Evolutionary conservation across 495 filamentous ascomycete genomes (phyloP).

Genomic region (Clavariopsis aquatica): DNA sequence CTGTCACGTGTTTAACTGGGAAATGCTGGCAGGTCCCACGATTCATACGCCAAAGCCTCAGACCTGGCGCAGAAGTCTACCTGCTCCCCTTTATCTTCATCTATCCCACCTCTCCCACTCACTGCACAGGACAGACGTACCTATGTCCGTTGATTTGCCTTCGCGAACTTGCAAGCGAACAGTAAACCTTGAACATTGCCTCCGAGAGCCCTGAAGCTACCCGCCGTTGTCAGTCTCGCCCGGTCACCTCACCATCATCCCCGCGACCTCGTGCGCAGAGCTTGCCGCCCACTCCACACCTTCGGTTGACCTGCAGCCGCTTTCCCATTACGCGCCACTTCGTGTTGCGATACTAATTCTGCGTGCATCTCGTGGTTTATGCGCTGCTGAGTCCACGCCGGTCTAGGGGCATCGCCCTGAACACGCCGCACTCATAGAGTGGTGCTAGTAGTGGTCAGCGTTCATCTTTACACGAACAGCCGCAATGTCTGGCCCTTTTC

Average conservation of each 20-base stretch:
- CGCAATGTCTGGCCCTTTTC: slow-evolving; percentile 47
- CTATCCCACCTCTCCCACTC: background rate
- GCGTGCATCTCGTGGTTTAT: slow-evolving; percentile 21
- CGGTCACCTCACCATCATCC: background rate
- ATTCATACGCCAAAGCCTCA: background rate
- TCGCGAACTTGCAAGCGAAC: no score
- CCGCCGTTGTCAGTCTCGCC: background rate
- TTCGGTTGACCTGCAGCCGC: background rate
- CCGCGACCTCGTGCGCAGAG: background rate
- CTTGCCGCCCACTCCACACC: background rate
- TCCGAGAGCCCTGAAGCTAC: no score
- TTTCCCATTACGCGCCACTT: background rate
- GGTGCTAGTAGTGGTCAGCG: background rate
- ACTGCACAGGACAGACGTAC: background rate
- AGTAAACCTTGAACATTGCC: background rate
- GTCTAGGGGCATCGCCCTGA: slow-evolving; percentile 16
- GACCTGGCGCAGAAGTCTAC: background rate
- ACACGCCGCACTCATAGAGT: slow-evolving; percentile 2
- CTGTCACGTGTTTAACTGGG: background rate
- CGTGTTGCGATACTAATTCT: background rate
- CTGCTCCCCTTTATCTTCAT: background rate
- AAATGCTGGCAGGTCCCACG: background rate
- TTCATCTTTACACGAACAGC: background rate
- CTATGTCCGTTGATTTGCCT: background rate
- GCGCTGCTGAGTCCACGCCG: slow-evolving; percentile 7